Evolutionary conservation across 2,329 filamentous ascomycete genomes (phyloP).

Genomic region (Coleophoma cylindrospora): DNA sequence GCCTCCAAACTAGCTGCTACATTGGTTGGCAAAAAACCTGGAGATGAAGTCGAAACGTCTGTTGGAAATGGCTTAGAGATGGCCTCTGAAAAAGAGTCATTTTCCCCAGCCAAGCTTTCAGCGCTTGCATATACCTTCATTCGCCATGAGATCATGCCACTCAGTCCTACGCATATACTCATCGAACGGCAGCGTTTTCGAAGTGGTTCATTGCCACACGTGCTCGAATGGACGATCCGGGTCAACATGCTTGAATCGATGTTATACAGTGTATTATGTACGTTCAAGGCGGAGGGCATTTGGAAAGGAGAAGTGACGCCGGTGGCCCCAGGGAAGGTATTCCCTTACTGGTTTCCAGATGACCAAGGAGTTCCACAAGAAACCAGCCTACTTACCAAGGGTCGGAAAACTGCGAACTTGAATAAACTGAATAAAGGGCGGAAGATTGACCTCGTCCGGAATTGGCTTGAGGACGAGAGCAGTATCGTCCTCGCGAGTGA

Average conservation of each 20-base stretch:
- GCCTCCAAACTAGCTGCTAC: too few species aligned
- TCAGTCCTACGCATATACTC: slow-evolving; percentile 62
- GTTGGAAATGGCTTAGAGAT: slow-evolving; percentile 22
- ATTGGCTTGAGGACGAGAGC: slow-evolving; percentile 39
- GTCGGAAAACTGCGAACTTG: slow-evolving; percentile 33
- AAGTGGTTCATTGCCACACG: slow-evolving; percentile 54
- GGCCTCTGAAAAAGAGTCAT: slow-evolving; percentile 33
- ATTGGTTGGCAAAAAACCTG: too few species aligned
- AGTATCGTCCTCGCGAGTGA: slow-evolving; percentile 25
- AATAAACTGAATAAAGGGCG: slow-evolving; percentile 43
- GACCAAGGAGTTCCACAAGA: slow-evolving; percentile 17
- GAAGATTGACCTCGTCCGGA: slow-evolving; percentile 58
- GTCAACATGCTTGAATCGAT: slow-evolving; percentile 82
- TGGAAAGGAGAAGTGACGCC: slow-evolving; percentile 41
- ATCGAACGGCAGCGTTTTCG: slow-evolving; percentile 62
- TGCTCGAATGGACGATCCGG: slow-evolving; percentile 77
- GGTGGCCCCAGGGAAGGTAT: slow-evolving; percentile 49
- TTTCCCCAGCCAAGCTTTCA: slow-evolving; percentile 48
- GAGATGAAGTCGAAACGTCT: background rate
- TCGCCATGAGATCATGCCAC: slow-evolving; percentile 34
- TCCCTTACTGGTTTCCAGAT: slow-evolving; percentile 45
- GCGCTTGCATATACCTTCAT: slow-evolving; percentile 50
- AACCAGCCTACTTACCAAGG: slow-evolving; percentile 21
- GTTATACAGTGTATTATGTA: slow-evolving; percentile 65
- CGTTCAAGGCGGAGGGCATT: slow-evolving; percentile 40